Percentiles rank a stretch among this genome's conserved stretches.
Evolutionary conservation across 2,329 filamentous ascomycete species (phyloP).

Genomic region (Paecilomyces sp.): DNA sequence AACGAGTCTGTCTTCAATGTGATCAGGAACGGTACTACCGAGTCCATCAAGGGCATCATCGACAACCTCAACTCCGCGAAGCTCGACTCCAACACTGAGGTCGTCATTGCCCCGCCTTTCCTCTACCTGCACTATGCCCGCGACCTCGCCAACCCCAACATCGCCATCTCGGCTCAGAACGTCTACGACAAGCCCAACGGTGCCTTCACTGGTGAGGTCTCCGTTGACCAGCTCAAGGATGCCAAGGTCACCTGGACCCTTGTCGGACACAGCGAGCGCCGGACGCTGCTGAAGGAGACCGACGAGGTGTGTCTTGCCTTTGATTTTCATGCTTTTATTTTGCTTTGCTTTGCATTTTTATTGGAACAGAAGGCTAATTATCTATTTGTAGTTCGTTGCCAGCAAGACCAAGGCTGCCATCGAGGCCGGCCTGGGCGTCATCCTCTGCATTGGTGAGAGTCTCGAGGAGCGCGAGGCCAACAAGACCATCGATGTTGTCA

Average conservation of each 20-base stretch:
- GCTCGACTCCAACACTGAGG: constrained; percentile 61
- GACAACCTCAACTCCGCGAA: constrained; percentile 78
- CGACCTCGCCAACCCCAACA: constrained; percentile 64
- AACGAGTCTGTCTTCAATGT: constrained; percentile 1
- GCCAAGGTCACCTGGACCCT: constrained; percentile 82
- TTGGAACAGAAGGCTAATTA: constrained; percentile 2
- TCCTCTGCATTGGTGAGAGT: constrained; percentile 96
- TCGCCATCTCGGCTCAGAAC: constrained; percentile 92
- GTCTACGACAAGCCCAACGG: constrained; percentile 96
- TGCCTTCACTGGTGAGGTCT: constrained; percentile 96
- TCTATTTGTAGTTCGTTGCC: constrained; percentile 57
- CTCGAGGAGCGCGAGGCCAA: constrained; percentile 82
- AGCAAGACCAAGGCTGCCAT: constrained; percentile 91
- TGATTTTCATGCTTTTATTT: no score
- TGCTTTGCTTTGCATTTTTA: background rate
- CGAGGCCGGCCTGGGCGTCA: constrained; percentile 79
- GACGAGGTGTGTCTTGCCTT: constrained; percentile 49
- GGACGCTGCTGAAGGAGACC: constrained; percentile 79
- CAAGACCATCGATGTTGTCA: constrained; percentile 69
- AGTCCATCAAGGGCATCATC: constrained; percentile 87
- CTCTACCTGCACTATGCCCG: constrained; percentile 87
- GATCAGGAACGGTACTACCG: constrained; percentile 81
- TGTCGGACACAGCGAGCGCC: constrained; percentile 90
- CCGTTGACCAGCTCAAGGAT: constrained; percentile 84
- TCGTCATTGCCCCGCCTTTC: constrained; percentile 84